These are phyloP conservation scores for Fusarium temperatum DNA, from an alignment of 2,329 filamentous ascomycete species.

Conservation along the genomic window DNA sequence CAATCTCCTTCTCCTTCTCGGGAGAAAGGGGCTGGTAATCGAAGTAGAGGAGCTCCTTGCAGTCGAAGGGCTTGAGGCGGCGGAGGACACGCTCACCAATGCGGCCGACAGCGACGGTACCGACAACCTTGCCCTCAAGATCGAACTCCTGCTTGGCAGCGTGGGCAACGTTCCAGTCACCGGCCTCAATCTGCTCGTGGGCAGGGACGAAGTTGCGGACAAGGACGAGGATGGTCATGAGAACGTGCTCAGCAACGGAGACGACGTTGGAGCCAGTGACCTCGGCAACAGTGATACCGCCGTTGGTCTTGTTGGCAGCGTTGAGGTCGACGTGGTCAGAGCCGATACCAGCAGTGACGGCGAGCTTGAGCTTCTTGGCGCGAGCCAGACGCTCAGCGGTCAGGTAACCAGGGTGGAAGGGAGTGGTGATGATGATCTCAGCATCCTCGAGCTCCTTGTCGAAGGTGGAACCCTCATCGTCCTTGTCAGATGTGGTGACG, in stretches of 20 bases:
- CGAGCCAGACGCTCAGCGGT: slow-evolving; percentile 95
- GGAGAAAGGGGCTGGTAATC: slow-evolving; percentile 94
- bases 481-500: slow-evolving; percentile 97
- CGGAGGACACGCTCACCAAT: slow-evolving; percentile 98
- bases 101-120: slow-evolving; percentile 95
- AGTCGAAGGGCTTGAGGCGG: slow-evolving; percentile 96
- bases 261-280: slow-evolving; percentile 99
- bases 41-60: slow-evolving; percentile 99
- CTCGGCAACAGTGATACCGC: slow-evolving; percentile 95
- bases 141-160: slow-evolving; percentile 99
- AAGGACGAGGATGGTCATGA: slow-evolving; percentile 97
- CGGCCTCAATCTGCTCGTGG: slow-evolving; percentile 88
- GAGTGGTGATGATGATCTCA: slow-evolving; percentile 98
- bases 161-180: slow-evolving; percentile 94
- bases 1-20: slow-evolving; percentile 94
- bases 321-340: slow-evolving; percentile 98
- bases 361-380: slow-evolving; percentile 98
- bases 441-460: slow-evolving; percentile 96
- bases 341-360: slow-evolving; percentile 95
- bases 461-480: slow-evolving; percentile 90
- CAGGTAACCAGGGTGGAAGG: slow-evolving; percentile 98
- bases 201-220: slow-evolving; percentile 99
- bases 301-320: slow-evolving; percentile 97
- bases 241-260: slow-evolving; percentile 97
- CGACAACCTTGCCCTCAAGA: slow-evolving; percentile 96